phyloP scores from a whole-genome alignment of 352 stramenopile genomes.

The Halophytophthora batemanensis region DNA sequence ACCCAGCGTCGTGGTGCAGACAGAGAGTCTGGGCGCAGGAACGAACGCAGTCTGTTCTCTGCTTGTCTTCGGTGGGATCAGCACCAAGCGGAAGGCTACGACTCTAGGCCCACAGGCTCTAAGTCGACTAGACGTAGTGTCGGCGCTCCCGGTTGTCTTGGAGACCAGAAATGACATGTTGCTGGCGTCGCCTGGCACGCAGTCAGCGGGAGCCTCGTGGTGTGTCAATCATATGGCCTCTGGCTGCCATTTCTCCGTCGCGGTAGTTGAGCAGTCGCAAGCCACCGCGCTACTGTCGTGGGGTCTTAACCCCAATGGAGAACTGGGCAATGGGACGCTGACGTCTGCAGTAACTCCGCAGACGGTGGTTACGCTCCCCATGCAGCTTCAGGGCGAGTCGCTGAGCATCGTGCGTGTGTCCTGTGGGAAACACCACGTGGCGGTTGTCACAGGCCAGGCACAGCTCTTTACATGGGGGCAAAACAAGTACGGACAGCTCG shows the following conservation, averaged over 20 bases:
- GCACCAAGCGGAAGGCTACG: slow-evolving; percentile 44
- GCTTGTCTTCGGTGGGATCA: slow-evolving; percentile 42
- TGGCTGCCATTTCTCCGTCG: slow-evolving; percentile 61
- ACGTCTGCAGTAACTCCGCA: slow-evolving; percentile 36
- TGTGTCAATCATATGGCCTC: slow-evolving; percentile 57
- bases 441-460: slow-evolving; percentile 54
- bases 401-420: slow-evolving; percentile 46
- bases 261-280: slow-evolving; percentile 35
- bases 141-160: slow-evolving; percentile 12
- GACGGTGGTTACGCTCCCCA: slow-evolving; percentile 26
- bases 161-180: slow-evolving; percentile 1
- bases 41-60: slow-evolving; percentile 31
- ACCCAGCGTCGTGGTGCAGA: slow-evolving; percentile 51
- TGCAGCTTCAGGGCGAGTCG: slow-evolving; percentile 34
- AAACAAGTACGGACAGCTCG: slow-evolving; percentile 75
- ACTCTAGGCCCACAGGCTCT: slow-evolving; percentile 21
- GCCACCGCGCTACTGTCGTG: slow-evolving; percentile 43
- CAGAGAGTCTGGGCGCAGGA: slow-evolving; percentile 12
- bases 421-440: slow-evolving; percentile 72
- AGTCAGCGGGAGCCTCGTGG: slow-evolving; percentile 18
- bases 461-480: slow-evolving; percentile 72
- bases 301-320: slow-evolving; percentile 53
- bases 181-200: slow-evolving; percentile 1
- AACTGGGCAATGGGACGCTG: slow-evolving; percentile 53
- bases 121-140: slow-evolving; percentile 32